phyloP scores from a whole-genome alignment of 2,329 filamentous ascomycete genomes.

The Fusarium praegraminearum region DNA sequence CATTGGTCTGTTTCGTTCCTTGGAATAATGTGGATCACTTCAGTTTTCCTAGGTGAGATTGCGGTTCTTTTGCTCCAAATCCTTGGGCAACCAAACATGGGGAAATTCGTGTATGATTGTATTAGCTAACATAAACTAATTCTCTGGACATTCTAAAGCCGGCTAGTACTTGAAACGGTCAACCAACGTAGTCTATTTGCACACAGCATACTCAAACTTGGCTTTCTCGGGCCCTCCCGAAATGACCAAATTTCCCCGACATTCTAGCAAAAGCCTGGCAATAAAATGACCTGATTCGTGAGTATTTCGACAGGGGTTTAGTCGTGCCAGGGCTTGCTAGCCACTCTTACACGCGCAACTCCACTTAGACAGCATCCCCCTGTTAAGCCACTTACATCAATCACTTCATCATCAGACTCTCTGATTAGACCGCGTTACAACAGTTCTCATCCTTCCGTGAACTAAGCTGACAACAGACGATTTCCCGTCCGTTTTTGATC shows the following conservation, averaged over 20 bases:
- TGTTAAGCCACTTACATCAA: not conserved
- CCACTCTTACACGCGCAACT: not conserved
- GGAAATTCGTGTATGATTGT: not conserved
- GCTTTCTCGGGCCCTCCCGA: not conserved
- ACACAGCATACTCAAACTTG: not conserved
- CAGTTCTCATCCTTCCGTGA: not conserved
- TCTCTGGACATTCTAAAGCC: not conserved
- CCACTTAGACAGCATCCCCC: not conserved
- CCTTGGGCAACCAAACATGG: not conserved
- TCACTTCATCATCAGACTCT: not conserved
- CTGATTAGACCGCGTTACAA: not conserved
- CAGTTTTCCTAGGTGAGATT: not conserved
- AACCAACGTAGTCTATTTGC: not conserved
- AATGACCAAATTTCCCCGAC: not conserved
- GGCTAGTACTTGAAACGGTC: fast-evolving
- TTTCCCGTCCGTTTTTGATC: not conserved
- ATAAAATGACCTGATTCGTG: not conserved
- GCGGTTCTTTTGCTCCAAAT: not conserved
- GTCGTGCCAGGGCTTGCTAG: not conserved
- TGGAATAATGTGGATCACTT: no score
- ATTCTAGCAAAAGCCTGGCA: not conserved
- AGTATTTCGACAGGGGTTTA: not conserved
- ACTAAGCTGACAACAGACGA: not conserved
- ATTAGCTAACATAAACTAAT: no score
- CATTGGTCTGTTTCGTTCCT: not conserved